Evolutionary conservation across 441 rosid genomes (phyloP).

Genomic region (Francoa sonchifolia): DNA sequence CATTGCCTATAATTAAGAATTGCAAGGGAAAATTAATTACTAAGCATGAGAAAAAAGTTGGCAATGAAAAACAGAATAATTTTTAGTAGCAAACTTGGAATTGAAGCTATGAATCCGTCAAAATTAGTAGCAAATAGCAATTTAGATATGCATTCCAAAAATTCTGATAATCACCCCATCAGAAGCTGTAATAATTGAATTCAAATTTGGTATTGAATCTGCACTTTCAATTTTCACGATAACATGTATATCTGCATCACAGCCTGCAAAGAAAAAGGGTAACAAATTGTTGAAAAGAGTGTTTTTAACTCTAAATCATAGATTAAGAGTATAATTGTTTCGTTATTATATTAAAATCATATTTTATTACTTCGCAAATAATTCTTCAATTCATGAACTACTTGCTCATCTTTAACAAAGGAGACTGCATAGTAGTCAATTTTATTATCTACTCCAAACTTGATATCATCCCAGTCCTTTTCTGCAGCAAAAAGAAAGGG

Average conservation of each 20-base stretch:
- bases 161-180: conserved; percentile 66
- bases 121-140: conserved; percentile 8
- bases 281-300: conserved; percentile 5
- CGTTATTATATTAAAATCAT: too few relatives aligned
- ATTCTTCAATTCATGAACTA: conserved; percentile 90
- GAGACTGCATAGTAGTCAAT: conserved; percentile 96
- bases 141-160: conserved; percentile 11
- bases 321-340: too few relatives aligned
- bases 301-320: background rate
- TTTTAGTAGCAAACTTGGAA: too few relatives aligned
- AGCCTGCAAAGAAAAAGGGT: conserved; percentile 36
- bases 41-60: background rate
- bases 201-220: conserved; percentile 90
- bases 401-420: conserved; percentile 94
- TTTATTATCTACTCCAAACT: conserved; percentile 85
- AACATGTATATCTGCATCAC: conserved; percentile 81
- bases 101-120: conserved; percentile 7
- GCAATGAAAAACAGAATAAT: background rate
- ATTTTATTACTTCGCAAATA: conserved; percentile 68
- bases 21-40: conserved; percentile 1
- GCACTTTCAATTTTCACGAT: conserved; percentile 95
- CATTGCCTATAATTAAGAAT: conserved; percentile 56
- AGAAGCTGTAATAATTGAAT: conserved; percentile 91
- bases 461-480: conserved; percentile 98
- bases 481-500: conserved; percentile 34